Evolutionary conservation across 345 rosid species (phyloP), one percentile per base, ranked within the genome.

Genomic region (Populus davidiana): DNA sequence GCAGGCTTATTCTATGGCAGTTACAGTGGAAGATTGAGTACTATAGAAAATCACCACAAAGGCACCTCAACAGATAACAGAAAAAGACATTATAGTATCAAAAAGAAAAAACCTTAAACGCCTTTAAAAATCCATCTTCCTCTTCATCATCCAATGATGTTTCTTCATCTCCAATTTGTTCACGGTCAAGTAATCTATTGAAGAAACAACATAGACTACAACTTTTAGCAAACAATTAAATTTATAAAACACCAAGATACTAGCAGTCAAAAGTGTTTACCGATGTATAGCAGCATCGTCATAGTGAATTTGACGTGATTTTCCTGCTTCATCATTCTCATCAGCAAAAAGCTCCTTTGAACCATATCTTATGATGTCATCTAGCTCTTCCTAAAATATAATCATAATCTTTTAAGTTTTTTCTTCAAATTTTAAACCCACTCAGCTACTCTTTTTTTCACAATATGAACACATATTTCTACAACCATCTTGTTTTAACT

Each of bases 351-450:
- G 88, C 82, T 96, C 99, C 87, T 91, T 94, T 67, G 99, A 96
- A 75, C 99, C 99, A 83, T 94, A 94, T 81, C 98, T 90, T 80
- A 96, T 91, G 75, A 94, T 96, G 85, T 96, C 98, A 87, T 96
- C 99, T 67, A 96, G 81, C 83, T 96, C 97, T 85, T 96, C 98
- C 99, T 96, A 84, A 63, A 79, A 72, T 50, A 78, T 49, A 85
- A 76, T 49, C 31, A 76, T 67, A 73, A 73, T 18, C 35, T 64
- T 29, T 41, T 49, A 35, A 70, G 29, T 17, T 33, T 2, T 70
- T 52, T 18, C 49, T 79, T 72, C 36, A 31, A 29, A 65, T 71
- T 43, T 66, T 36, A 39, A 71, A 17, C 62, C 12, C n/a, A 69
- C 39, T 71, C 6, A 49, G 72, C 20, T 16, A 62, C 27, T 25